Evolutionary conservation across 768 basidiomycete species (phyloP).

Genomic region (Lactifluus rugatus): DNA sequence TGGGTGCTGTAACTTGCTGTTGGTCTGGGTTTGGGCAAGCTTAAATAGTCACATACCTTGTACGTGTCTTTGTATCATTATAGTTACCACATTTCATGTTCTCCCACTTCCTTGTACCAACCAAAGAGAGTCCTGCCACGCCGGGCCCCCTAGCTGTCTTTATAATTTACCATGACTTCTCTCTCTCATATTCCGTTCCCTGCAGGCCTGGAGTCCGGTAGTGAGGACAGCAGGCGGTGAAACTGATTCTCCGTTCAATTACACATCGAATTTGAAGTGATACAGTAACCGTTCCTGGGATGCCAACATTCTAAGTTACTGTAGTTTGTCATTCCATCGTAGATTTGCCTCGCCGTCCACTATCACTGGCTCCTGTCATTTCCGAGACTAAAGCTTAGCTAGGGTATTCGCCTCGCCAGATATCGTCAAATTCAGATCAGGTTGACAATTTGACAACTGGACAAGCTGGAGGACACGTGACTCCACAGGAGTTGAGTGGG

Average conservation of each 20-base stretch:
- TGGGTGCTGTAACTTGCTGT: neutral
- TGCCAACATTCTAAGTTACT: too few relatives aligned
- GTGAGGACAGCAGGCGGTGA: neutral
- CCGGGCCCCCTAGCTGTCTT: too few relatives aligned
- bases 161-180: neutral
- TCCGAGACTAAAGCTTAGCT: neutral
- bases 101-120: neutral
- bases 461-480: neutral
- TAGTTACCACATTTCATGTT: neutral
- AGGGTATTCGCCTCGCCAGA: neutral
- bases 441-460: neutral
- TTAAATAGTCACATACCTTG: too few relatives aligned
- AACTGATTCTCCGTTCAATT: neutral
- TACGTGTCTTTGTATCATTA: too few relatives aligned
- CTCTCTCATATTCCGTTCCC: neutral
- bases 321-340: too few relatives aligned
- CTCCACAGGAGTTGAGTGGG: neutral
- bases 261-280: neutral
- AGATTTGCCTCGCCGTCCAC: too few relatives aligned
- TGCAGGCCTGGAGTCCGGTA: neutral
- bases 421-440: neutral
- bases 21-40: too few relatives aligned
- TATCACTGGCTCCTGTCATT: too few relatives aligned
- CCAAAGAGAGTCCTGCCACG: neutral
- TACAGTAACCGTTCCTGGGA: neutral